These are phyloP conservation scores for Actinomortierella wolfii DNA, from an alignment of 371 early-diverging fungal genomes.

Conservation along the genomic window DNA sequence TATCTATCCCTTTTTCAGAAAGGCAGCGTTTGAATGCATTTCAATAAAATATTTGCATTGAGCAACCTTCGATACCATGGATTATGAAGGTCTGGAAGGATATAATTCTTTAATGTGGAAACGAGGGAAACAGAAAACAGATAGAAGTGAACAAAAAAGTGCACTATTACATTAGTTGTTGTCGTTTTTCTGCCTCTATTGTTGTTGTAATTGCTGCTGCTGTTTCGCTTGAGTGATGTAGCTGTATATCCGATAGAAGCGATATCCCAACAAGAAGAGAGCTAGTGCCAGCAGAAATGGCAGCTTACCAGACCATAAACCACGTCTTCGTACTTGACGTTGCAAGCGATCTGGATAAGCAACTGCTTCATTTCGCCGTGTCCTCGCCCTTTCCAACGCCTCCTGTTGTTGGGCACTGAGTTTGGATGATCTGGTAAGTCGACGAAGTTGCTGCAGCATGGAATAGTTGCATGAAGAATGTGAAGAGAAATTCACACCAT, in stretches of 20 bases:
- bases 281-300: conserved; percentile 24
- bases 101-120: no score
- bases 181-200: no score
- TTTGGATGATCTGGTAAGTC: conserved; percentile 22
- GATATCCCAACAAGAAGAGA: conserved; percentile 27
- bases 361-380: conserved; percentile 9
- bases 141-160: no score
- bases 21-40: no score
- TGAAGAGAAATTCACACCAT: no score
- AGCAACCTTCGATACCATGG: no score
- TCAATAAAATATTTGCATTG: no score
- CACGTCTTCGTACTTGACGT: conserved; percentile 5
- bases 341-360: conserved; percentile 13
- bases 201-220: no score
- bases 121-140: no score
- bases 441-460: conserved; percentile 37
- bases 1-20: no score
- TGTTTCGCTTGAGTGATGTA: neutral
- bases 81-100: no score
- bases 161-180: no score
- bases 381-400: conserved; percentile 4
- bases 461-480: neutral
- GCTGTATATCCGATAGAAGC: conserved; percentile 27
- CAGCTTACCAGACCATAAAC: conserved; percentile 34
- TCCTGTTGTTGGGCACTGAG: conserved; percentile 16